phyloP scores from a whole-genome alignment of 2,329 filamentous ascomycete species.

The Alternaria atra region DNA sequence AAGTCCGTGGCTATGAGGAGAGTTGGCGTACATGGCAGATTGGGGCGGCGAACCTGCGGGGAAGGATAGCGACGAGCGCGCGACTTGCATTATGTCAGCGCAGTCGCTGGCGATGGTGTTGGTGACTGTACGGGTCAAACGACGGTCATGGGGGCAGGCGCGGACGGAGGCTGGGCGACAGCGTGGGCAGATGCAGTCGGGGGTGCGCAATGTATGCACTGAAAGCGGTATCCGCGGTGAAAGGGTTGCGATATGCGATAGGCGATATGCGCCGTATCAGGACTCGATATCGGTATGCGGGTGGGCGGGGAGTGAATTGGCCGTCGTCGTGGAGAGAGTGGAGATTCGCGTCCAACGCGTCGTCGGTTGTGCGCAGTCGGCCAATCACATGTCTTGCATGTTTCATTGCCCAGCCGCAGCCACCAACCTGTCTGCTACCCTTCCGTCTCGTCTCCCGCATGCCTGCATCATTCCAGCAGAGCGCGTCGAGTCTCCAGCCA shows the following conservation, averaged over 20 bases:
- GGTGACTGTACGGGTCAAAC: conserved; percentile 22
- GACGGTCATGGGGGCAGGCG: conserved; percentile 28
- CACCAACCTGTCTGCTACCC: conserved; percentile 1
- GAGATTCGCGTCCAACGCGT: conserved; percentile 36
- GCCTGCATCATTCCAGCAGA: conserved; percentile 20
- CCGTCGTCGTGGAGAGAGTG: conserved; percentile 27
- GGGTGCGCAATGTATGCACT: conserved; percentile 3
- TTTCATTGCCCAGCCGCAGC: conserved; percentile 9
- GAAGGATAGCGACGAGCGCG: conserved; percentile 41
- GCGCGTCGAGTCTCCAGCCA: conserved; percentile 34
- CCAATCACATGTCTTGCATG: conserved; percentile 28
- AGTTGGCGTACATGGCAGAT: conserved; percentile 46
- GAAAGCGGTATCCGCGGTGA: neutral
- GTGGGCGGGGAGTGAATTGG: conserved; percentile 29
- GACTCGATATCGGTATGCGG: conserved; percentile 7
- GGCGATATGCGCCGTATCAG: conserved; percentile 1
- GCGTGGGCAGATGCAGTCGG: conserved; percentile 6
- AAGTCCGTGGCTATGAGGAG: conserved; percentile 40
- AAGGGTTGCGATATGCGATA: conserved; percentile 8
- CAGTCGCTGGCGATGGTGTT: conserved; percentile 23
- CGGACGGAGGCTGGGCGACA: conserved; percentile 2
- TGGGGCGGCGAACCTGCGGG: conserved; percentile 41
- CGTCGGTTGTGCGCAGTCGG: conserved; percentile 24
- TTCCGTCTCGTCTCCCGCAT: conserved; percentile 17
- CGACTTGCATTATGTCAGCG: conserved; percentile 47